Evolutionary conservation across 176 grass and related monocot genomes (phyloP), one percentile per base, ranked within the genome.

Genomic region (Carex parvula): DNA sequence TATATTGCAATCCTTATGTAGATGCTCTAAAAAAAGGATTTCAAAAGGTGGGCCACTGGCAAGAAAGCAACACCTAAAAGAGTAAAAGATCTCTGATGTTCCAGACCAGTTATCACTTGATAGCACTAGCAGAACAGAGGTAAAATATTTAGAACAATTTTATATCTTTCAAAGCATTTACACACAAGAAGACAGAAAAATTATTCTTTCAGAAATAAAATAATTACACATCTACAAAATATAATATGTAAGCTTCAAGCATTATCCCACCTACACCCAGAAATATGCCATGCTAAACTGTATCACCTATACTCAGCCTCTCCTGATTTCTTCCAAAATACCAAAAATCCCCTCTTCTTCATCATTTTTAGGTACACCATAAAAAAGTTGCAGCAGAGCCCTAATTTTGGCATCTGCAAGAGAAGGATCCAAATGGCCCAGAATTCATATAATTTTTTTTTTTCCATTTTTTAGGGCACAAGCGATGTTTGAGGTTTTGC

Each of bases 211-310:
- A 15, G 1, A 42, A 70, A 70, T 70, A 76, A 55, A 56, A 17
- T n/a, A n/a, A n/a, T 76, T 75, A 54, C 21, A 75, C 78, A 81
- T 20, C 59, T 39, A 35, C 16, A 78, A 54, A 57, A 57, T 8
- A 81, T 61, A 63, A 61, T 4, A 8, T 17, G 24, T 46, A 41
- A 81, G 4, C 35, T 81, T 77, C 6, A 56, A 26, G 6, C 0
- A 32, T 55, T 74, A 48, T 52, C 44, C 24, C 52, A 44, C 8
- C 17, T 6, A 18, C 24, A 77, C 4, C 10, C 14, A 56, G 33
- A 30, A 30, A 22, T 21, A 33, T 3, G 24, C 56, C 44, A 56
- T 3, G 24, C 56, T 15, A 76, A 77, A 13, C 10, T 55, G 9
- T 53, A 55, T 76, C 48, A 57, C 24, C 50, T 77, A 33, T 17